Conservation (phyloP, 2,329 filamentous ascomycete genomes). For the Thermomyces lanuginosus region DNA sequence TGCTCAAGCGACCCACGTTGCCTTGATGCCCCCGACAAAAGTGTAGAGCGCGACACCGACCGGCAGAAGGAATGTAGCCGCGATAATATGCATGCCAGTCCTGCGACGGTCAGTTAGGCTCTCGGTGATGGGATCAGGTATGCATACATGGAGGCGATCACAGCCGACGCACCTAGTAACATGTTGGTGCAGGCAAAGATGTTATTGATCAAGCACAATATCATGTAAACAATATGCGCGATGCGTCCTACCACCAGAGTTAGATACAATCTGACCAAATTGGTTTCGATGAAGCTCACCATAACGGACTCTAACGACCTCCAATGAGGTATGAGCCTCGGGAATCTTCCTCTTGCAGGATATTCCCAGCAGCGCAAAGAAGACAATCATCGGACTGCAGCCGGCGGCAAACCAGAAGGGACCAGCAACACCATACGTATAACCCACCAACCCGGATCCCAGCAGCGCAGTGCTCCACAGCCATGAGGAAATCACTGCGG, state of each 20-base stretch:
- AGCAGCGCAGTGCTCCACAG: conserved; percentile 39
- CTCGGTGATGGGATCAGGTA: neutral
- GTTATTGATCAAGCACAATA: conserved; percentile 38
- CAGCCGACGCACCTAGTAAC: conserved; percentile 32
- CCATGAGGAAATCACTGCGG: conserved; percentile 40
- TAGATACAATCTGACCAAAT: too few relatives aligned
- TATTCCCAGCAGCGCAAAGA: conserved; percentile 37
- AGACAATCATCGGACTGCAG: conserved; percentile 40
- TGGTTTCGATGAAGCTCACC: too few relatives aligned
- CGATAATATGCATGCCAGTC: conserved; percentile 36
- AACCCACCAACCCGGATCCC: conserved; percentile 35
- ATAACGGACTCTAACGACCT: conserved; percentile 38
- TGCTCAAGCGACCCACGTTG: conserved; percentile 13
- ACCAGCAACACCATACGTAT: conserved; percentile 38
- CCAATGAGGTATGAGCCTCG: conserved; percentile 38
- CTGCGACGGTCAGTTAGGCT: conserved; percentile 11
- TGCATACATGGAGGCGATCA: conserved; percentile 22
- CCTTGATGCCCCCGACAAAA: conserved; percentile 26
- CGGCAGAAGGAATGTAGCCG: conserved; percentile 32
- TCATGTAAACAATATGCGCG: conserved; percentile 37
- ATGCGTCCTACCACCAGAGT: conserved; percentile 14
- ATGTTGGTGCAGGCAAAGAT: conserved; percentile 39
- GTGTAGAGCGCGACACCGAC: conserved; percentile 26
- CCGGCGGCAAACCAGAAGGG: conserved; percentile 44
- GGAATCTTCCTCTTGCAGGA: conserved; percentile 38